Conservation (phyloP, 768 basidiomycete genomes). For the Suillus alpinus region DNA sequence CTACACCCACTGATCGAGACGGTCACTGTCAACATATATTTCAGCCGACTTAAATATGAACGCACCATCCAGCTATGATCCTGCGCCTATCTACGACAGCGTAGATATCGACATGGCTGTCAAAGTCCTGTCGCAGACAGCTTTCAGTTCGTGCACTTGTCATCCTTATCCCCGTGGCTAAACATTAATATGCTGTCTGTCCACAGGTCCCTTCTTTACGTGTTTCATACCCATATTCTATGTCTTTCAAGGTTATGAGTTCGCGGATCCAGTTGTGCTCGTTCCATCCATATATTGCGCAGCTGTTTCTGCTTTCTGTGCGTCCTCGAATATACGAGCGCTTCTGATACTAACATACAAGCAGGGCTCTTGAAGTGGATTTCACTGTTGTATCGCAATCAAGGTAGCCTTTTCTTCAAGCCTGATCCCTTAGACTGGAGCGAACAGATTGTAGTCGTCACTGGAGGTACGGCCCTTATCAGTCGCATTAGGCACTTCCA, state of each 20-base stretch:
- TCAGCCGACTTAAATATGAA: slow-evolving; percentile 13
- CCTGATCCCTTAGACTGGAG: slow-evolving; percentile 75
- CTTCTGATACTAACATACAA: slow-evolving; percentile 6
- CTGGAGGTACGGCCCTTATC: slow-evolving; percentile 66
- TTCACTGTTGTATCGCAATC: slow-evolving; percentile 73
- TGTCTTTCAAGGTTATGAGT: slow-evolving; percentile 61
- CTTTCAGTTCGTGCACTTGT: slow-evolving; percentile 60
- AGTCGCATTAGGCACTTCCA: not conserved
- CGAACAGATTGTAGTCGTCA: slow-evolving; percentile 86
- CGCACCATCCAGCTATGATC: slow-evolving; percentile 27
- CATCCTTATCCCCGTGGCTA: not conserved
- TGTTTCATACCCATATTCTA: slow-evolving; percentile 78
- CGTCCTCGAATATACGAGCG: slow-evolving; percentile 27
- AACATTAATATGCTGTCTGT: slow-evolving; percentile 5
- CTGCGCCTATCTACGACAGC: slow-evolving; percentile 59
- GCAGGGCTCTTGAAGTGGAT: slow-evolving; percentile 70
- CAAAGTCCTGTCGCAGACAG: slow-evolving; percentile 75
- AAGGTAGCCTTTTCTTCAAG: slow-evolving; percentile 59
- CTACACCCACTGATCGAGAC: not conserved
- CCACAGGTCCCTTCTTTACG: slow-evolving; percentile 79
- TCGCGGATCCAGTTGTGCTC: slow-evolving; percentile 51
- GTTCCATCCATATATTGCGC: slow-evolving; percentile 53
- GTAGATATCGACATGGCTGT: slow-evolving; percentile 76
- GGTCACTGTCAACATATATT: not conserved
- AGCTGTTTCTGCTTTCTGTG: slow-evolving; percentile 65